These are phyloP conservation scores for Gracilaria vermiculophylla DNA, from an alignment of 23 red algal genomes.

Conservation along the genomic window DNA sequence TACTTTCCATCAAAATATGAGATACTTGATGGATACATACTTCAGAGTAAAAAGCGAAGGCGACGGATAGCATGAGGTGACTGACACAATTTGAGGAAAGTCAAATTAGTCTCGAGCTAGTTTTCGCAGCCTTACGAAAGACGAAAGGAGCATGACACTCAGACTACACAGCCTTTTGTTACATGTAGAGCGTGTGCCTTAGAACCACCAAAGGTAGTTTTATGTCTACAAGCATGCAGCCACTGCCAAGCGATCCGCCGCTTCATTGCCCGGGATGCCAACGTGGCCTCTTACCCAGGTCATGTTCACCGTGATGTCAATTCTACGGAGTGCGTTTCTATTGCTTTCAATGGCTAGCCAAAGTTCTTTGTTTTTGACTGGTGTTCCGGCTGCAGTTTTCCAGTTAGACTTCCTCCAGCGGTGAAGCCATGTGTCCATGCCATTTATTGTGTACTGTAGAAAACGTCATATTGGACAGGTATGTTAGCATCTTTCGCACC, in stretches of 20 bases:
- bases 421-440: slow-evolving; percentile 60
- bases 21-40: slow-evolving; percentile 40
- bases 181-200: no score
- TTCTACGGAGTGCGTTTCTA: neutral
- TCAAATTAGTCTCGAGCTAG: neutral
- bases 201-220: no score
- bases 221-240: neutral
- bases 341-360: slow-evolving; percentile 54
- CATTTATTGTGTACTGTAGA: slow-evolving; percentile 77
- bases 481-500: neutral
- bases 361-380: slow-evolving; percentile 71
- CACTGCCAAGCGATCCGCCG: slow-evolving; percentile 75
- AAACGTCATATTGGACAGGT: neutral
- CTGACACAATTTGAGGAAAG: neutral
- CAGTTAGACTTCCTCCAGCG: slow-evolving; percentile 72
- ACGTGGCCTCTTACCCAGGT: slow-evolving; percentile 78
- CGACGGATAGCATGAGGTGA: neutral
- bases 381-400: slow-evolving; percentile 29
- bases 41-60: slow-evolving; percentile 22
- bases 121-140: no score
- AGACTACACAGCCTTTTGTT: no score
- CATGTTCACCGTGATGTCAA: slow-evolving; percentile 29
- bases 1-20: slow-evolving; percentile 61
- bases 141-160: neutral
- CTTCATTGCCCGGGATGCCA: slow-evolving; percentile 78